Evolutionary conservation across 2,329 filamentous ascomycete genomes (phyloP).

Genomic region (Neopestalotiopsis sp.): DNA sequence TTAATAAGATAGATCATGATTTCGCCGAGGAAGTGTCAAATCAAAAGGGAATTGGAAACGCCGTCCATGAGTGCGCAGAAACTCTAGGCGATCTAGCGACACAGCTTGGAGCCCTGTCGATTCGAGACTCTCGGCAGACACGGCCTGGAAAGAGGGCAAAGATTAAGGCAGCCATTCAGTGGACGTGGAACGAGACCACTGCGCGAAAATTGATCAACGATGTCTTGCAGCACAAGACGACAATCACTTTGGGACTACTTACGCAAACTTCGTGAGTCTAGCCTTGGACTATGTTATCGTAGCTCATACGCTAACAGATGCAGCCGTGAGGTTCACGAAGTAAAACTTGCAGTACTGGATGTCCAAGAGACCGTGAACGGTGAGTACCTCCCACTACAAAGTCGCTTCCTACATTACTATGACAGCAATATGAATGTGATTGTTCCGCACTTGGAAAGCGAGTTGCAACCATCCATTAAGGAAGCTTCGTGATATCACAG

Average conservation of each 20-base stretch:
- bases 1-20: not conserved
- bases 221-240: conserved; percentile 1
- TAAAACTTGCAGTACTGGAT: not conserved
- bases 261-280: not conserved
- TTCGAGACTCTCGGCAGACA: not conserved
- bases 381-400: not conserved
- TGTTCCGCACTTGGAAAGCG: no score
- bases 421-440: no score
- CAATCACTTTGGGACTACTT: not conserved
- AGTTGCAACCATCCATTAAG: no score
- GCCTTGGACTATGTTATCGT: not conserved
- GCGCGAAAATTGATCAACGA: not conserved
- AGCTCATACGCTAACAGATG: not conserved
- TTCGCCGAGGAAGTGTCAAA: not conserved
- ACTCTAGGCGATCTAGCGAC: not conserved
- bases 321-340: not conserved
- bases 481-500: no score
- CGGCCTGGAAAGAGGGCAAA: not conserved
- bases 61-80: not conserved
- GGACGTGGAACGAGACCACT: not conserved
- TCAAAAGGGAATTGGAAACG: not conserved
- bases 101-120: not conserved
- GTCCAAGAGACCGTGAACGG: not conserved
- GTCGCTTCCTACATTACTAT: no score
- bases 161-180: not conserved